Conservation (phyloP, 495 filamentous ascomycete species). For the Pyrenula aspistea region DNA sequence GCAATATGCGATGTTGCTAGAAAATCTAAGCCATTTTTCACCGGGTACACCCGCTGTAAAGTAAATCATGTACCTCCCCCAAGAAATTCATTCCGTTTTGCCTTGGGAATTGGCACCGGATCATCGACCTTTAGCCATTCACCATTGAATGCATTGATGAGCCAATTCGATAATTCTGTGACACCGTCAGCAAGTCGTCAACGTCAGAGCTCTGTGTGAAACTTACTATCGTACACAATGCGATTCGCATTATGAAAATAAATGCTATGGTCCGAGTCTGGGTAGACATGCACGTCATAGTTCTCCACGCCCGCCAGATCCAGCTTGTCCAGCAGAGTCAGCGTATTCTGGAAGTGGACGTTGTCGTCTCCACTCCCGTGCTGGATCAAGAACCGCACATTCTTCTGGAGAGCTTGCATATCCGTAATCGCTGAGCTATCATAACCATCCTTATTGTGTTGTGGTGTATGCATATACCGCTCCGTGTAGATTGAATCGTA, state of each 20-base stretch:
- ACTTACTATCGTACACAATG: conserved; percentile 90
- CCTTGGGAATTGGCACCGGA: conserved; percentile 41
- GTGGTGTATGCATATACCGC: conserved; percentile 87
- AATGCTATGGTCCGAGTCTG: conserved; percentile 92
- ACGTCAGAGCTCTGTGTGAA: background rate
- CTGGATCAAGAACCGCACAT: conserved; percentile 83
- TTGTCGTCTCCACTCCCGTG: conserved; percentile 94
- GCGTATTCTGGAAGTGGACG: conserved; percentile 87
- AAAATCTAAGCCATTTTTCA: no score
- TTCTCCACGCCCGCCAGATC: conserved; percentile 80
- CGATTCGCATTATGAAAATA: conserved; percentile 86
- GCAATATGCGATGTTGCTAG: no score
- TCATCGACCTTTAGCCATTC: conserved; percentile 74
- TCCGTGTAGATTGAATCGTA: conserved; percentile 95
- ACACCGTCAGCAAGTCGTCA: conserved; percentile 11
- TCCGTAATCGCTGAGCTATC: conserved; percentile 61
- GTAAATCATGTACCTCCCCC: no score
- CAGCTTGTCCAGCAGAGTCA: conserved; percentile 75
- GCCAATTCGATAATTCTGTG: conserved; percentile 77
- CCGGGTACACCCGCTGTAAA: no score
- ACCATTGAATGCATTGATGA: conserved; percentile 94
- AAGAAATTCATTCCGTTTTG: background rate
- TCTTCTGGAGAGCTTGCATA: conserved; percentile 52
- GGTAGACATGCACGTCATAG: conserved; percentile 93
- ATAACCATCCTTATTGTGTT: conserved; percentile 70